Percentiles rank a stretch among this genome's conserved stretches.
These are phyloP conservation scores for Ciborinia camelliae DNA, from an alignment of 2,329 filamentous ascomycete genomes.

Conservation along the genomic window DNA sequence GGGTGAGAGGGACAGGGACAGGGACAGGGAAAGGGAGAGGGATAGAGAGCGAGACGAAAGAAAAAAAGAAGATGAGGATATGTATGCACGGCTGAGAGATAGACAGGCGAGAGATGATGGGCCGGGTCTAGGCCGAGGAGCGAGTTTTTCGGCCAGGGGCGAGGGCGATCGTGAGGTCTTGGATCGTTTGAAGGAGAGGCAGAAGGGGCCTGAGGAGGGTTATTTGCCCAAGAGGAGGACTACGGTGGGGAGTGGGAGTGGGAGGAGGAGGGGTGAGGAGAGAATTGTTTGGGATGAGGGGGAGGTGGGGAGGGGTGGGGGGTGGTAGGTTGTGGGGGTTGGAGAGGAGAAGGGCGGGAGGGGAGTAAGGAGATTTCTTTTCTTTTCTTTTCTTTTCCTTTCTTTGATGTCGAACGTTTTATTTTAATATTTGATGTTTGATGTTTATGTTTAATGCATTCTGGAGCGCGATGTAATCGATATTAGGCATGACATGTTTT, in stretches of 20 bases:
- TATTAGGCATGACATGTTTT: no score
- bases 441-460: neutral
- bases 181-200: constrained; percentile 24
- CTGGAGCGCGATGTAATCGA: neutral
- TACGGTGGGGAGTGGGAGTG: neutral
- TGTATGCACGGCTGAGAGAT: constrained; percentile 5
- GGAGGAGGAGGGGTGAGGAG: constrained; percentile 2
- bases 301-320: constrained; percentile 11
- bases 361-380: neutral
- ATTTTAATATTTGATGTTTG: no score
- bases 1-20: constrained; percentile 16
- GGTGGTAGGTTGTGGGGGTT: neutral
- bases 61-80: neutral
- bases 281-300: constrained; percentile 18
- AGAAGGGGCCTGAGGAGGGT: constrained; percentile 13
- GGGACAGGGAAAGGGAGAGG: constrained; percentile 17
- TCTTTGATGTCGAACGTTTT: no score
- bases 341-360: no score
- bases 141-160: neutral
- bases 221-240: constrained; percentile 13
- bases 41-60: neutral
- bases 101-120: neutral
- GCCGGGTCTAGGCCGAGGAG: neutral
- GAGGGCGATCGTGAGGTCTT: constrained; percentile 4
- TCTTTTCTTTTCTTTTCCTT: no score